Percentiles rank a stretch among this genome's conserved stretches.
Evolutionary conservation across 495 filamentous ascomycete species (phyloP).

Genomic region (Astrothelium macrocarpum): DNA sequence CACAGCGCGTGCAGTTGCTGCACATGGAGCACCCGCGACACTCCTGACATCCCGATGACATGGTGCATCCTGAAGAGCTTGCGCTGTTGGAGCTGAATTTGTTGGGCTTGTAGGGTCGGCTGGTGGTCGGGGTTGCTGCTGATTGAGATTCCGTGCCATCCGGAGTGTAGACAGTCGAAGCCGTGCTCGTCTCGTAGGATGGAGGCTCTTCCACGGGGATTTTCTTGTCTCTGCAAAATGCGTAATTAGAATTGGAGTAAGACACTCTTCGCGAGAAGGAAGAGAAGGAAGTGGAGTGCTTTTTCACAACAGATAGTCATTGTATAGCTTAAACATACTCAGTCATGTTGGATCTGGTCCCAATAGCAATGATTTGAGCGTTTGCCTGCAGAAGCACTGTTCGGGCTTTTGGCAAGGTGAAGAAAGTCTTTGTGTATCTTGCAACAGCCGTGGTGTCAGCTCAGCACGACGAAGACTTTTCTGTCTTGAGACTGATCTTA

Average conservation of each 20-base stretch:
- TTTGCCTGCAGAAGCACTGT: neutral
- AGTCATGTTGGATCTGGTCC: neutral
- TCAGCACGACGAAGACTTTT: too few relatives aligned
- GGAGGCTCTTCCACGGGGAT: neutral
- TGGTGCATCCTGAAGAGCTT: neutral
- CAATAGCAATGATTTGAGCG: neutral
- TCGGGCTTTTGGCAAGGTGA: neutral
- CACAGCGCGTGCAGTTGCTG: conserved; percentile 1
- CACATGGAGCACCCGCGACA: neutral
- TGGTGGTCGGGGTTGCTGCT: neutral
- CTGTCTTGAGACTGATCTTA: too few relatives aligned
- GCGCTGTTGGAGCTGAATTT: conserved; percentile 1
- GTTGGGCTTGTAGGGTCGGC: neutral
- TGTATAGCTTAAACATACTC: neutral
- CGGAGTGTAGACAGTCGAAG: neutral
- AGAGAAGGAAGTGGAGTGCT: neutral
- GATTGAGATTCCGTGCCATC: neutral
- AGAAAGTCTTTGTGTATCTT: neutral
- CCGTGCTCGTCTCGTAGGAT: neutral
- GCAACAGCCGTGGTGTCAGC: neutral
- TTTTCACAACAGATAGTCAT: neutral
- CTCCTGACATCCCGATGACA: conserved; percentile 1
- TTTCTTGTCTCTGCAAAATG: neutral
- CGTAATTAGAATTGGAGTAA: neutral
- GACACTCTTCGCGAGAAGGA: neutral